A percentile compares a stretch with the other conserved stretches of the same genome.
phyloP scores from a whole-genome alignment of 164 flowering plant genomes.

The Vitis labrusca region DNA sequence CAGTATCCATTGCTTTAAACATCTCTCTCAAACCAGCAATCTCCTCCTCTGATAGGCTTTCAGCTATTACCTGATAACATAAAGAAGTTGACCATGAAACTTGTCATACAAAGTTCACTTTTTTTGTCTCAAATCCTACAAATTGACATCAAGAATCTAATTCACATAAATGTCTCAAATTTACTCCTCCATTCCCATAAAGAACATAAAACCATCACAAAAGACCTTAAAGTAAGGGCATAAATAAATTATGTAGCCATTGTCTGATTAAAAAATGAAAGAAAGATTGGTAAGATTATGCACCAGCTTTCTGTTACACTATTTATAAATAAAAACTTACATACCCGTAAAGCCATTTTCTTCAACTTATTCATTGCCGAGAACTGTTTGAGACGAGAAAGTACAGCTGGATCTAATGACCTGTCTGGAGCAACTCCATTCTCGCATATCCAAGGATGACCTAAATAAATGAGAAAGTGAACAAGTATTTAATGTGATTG shows the following conservation, averaged over 20 bases:
- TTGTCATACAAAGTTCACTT: too few relatives aligned
- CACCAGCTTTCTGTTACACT: not conserved
- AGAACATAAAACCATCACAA: not conserved
- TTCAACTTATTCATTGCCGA: constrained; percentile 99
- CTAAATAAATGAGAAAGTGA: constrained; percentile 29
- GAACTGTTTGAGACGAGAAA: constrained; percentile 94
- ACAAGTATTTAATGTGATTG: not conserved
- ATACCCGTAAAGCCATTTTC: constrained; percentile 98
- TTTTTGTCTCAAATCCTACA: too few relatives aligned
- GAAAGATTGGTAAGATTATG: too few relatives aligned
- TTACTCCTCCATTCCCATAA: not conserved
- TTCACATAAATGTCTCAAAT: too few relatives aligned
- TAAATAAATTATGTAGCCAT: too few relatives aligned
- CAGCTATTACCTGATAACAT: constrained; percentile 81
- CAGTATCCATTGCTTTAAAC: constrained; percentile 95
- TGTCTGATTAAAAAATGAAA: too few relatives aligned
- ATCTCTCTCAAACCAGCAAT: constrained; percentile 96
- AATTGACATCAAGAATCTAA: too few relatives aligned
- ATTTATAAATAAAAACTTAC: constrained; percentile 13
- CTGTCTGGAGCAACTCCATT: constrained; percentile 99
- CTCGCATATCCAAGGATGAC: constrained; percentile 99
- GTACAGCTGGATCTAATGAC: constrained; percentile 92
- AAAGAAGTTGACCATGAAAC: not conserved
- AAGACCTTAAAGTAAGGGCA: not conserved
- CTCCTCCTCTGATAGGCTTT: constrained; percentile 97